Evolutionary conservation across 1,284 basidiomycete species (phyloP).

Genomic region (Erythrobasidium hasegawianum): DNA sequence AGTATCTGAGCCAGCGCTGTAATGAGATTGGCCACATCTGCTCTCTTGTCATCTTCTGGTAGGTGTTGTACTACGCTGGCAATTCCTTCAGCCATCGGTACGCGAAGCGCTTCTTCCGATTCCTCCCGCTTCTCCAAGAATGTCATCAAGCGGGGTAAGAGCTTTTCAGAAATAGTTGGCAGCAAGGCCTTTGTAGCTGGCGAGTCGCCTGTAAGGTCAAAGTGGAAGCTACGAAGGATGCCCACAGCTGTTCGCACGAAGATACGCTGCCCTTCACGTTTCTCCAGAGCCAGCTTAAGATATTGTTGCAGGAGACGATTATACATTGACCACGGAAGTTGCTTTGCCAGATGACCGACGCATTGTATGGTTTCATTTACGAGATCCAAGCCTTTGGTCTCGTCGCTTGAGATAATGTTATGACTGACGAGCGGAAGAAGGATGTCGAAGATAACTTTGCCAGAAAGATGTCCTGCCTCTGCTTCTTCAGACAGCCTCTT

Average conservation of each 20-base stretch:
- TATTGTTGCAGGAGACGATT: conserved; percentile 77
- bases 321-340: conserved; percentile 80
- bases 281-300: conserved; percentile 66
- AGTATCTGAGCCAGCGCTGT: conserved; percentile 83
- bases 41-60: conserved; percentile 63
- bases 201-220: conserved; percentile 51
- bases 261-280: conserved; percentile 71
- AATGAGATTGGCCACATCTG: conserved; percentile 73
- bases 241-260: conserved; percentile 83
- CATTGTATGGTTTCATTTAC: conserved; percentile 83
- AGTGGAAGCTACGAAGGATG: conserved; percentile 88
- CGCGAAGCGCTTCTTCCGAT: conserved; percentile 74
- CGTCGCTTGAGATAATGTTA: conserved; percentile 47
- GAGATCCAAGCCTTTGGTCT: conserved; percentile 70
- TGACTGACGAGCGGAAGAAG: conserved; percentile 83
- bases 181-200: conserved; percentile 12
- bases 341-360: conserved; percentile 67
- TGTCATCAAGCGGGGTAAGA: conserved; percentile 70
- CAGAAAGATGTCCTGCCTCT: conserved; percentile 65
- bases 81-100: conserved; percentile 85
- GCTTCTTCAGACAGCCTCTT: conserved; percentile 77
- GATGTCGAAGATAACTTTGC: conserved; percentile 71
- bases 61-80: conserved; percentile 78
- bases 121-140: conserved; percentile 81
- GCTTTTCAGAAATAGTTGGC: conserved; percentile 51